phyloP scores from a whole-genome alignment of 2,329 filamentous ascomycete genomes.

The Raffaelea ambrosiae region DNA sequence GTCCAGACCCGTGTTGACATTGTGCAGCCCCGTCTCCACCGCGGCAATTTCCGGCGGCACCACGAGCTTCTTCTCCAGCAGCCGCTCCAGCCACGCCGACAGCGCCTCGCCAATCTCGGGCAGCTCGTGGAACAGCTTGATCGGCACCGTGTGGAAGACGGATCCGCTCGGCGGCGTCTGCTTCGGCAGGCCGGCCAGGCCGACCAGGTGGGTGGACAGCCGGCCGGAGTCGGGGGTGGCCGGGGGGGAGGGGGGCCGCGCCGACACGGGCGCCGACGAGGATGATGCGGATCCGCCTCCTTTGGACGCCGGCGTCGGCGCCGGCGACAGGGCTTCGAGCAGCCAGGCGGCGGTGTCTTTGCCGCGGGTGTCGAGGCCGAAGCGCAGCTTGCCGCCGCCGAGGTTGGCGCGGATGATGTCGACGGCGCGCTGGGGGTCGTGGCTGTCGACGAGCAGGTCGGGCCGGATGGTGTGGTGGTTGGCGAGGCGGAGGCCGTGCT shows the following conservation, averaged over 20 bases:
- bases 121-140: constrained; percentile 67
- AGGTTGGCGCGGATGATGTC: constrained; percentile 55
- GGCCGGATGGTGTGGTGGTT: constrained; percentile 34
- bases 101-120: constrained; percentile 54
- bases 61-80: constrained; percentile 47
- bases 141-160: constrained; percentile 57
- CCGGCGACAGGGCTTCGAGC: constrained; percentile 38
- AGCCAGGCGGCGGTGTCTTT: constrained; percentile 53
- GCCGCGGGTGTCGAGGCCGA: constrained; percentile 61
- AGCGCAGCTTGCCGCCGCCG: constrained; percentile 40
- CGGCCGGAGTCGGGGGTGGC: constrained; percentile 25
- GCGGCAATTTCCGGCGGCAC: constrained; percentile 57
- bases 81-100: constrained; percentile 56
- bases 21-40: constrained; percentile 53
- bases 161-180: constrained; percentile 32
- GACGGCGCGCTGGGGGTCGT: constrained; percentile 56
- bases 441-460: constrained; percentile 61
- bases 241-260: constrained; percentile 24
- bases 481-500: constrained; percentile 52
- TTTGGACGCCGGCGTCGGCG: constrained; percentile 14
- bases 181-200: constrained; percentile 60
- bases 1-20: constrained; percentile 61
- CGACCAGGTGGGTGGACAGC: constrained; percentile 50
- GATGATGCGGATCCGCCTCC: no score
- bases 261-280: no score